Evolutionary conservation across 139 green algal genomes (phyloP), one percentile per base, ranked within the genome.

Genomic region (Desmodesmus armatus): DNA sequence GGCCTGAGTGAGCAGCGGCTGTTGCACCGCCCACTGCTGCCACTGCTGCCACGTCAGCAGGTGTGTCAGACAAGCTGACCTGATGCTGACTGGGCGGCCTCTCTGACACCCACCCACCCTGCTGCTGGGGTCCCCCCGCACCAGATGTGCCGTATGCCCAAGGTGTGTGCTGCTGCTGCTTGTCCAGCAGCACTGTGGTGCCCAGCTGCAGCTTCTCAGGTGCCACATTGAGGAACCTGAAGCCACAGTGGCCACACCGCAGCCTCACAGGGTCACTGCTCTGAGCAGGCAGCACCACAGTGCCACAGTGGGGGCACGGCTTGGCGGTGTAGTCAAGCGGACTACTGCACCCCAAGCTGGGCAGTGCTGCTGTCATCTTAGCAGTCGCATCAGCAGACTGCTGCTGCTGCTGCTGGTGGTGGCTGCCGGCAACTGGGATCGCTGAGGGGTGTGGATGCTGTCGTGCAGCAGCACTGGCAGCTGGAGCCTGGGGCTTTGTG

Each of bases 291-390:
- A 51, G 0, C 2, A 82, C 85, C 0, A 88, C 13, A 9, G 75
- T 85, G 37, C 90, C 90, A 66, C 90, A 93, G 55, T 93, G 90
- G 0, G 90, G 90, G 78, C 90, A 93, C 3, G n/a, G n/a, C n/a
- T n/a, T n/a, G 87, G 77, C 27, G 81, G 80, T 33, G 83, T 78
- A 7, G 44, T 17, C 55, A 58, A n/a, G 5, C 62, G 33, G 19
- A 43, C 31, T 40, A n/a, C n/a, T n/a, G n/a, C n/a, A n/a, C n/a
- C n/a, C n/a, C n/a, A n/a, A n/a, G n/a, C n/a, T n/a, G n/a, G n/a
- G 31, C 40, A 55, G 21, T n/a, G 31, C 53, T 83, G 76, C 76
- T 17, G 31, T 25, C 29, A 58, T 66, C 41, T 80, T 41, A 63
- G 60, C 74, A 69, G 47, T 5, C 43, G 74, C 71, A 63, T 37